phyloP scores from a whole-genome alignment of 1,284 basidiomycete genomes.

The Gymnopus androsaceus region DNA sequence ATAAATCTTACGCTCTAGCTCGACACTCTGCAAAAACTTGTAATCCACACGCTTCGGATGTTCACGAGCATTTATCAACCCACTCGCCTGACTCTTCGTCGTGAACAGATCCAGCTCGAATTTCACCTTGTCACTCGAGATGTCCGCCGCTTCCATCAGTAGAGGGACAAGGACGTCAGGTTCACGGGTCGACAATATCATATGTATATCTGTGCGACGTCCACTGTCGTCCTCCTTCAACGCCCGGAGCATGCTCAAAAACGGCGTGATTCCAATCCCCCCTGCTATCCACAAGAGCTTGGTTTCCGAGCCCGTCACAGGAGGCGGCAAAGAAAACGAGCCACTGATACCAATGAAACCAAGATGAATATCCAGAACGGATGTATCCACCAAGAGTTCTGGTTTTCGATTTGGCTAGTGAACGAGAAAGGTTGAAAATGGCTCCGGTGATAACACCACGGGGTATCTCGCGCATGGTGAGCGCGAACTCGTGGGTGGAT shows the following conservation, averaged over 20 bases:
- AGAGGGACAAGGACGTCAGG: conserved; percentile 46
- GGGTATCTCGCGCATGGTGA: conserved; percentile 56
- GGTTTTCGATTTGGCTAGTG: conserved; percentile 38
- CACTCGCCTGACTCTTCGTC: conserved; percentile 1
- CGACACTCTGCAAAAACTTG: conserved; percentile 26
- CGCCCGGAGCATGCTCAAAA: conserved; percentile 49
- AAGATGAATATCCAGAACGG: conserved; percentile 37
- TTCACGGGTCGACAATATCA: conserved; percentile 52
- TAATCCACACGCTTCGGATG: conserved; percentile 31
- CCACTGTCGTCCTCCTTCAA: conserved; percentile 22
- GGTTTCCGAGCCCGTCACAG: background rate
- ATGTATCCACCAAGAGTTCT: conserved; percentile 40
- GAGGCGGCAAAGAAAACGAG: conserved; percentile 36
- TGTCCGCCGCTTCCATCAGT: conserved; percentile 28
- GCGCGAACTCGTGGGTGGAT: conserved; percentile 29
- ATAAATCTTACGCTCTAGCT: conserved; percentile 30
- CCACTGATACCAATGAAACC: conserved; percentile 43
- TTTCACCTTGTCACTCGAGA: conserved; percentile 12
- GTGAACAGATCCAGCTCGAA: conserved; percentile 31
- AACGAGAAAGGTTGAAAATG: conserved; percentile 49
- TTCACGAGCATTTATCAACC: background rate
- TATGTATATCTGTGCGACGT: conserved; percentile 38
- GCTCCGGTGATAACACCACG: conserved; percentile 54
- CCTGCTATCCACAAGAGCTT: conserved; percentile 54
- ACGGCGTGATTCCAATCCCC: conserved; percentile 62